phyloP scores from a whole-genome alignment of 2,329 filamentous ascomycete species.

The Trichoderma gracile region DNA sequence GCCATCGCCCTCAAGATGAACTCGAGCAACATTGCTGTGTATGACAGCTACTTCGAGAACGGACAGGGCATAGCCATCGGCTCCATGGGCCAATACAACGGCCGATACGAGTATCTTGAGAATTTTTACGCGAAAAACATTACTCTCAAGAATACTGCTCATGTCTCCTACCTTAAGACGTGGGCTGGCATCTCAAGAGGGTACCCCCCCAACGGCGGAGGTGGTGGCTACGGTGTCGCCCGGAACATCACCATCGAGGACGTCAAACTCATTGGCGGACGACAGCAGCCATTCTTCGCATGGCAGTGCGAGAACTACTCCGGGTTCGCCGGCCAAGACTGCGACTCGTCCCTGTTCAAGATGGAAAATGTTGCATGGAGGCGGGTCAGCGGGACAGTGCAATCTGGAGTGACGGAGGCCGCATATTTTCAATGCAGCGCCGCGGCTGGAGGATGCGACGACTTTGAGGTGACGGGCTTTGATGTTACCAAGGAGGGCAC shows the following conservation, averaged over 20 bases:
- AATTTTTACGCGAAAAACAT: constrained; percentile 52
- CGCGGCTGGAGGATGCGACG: constrained; percentile 37
- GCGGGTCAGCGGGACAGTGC: constrained; percentile 36
- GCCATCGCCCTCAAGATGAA: constrained; percentile 57
- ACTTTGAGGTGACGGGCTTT: constrained; percentile 34
- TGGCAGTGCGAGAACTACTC: constrained; percentile 42
- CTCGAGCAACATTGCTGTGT: constrained; percentile 54
- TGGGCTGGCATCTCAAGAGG: constrained; percentile 56
- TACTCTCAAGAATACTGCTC: constrained; percentile 46
- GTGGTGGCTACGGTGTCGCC: constrained; percentile 52
- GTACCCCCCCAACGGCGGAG: constrained; percentile 59
- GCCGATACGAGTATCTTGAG: constrained; percentile 50
- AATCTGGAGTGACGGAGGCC: constrained; percentile 31
- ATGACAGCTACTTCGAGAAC: constrained; percentile 50
- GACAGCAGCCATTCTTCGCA: constrained; percentile 38
- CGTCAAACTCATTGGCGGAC: constrained; percentile 33
- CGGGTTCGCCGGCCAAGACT: constrained; percentile 38
- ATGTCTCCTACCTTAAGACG: constrained; percentile 58
- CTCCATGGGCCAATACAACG: constrained; percentile 57
- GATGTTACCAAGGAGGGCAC: constrained; percentile 28
- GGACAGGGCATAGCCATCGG: constrained; percentile 58
- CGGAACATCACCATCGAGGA: constrained; percentile 38
- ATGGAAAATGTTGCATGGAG: constrained; percentile 36
- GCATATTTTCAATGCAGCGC: constrained; percentile 39
- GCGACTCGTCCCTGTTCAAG: constrained; percentile 39